These are phyloP conservation scores for Lentinula aciculospora DNA, from an alignment of 768 basidiomycete species.

Conservation along the genomic window DNA sequence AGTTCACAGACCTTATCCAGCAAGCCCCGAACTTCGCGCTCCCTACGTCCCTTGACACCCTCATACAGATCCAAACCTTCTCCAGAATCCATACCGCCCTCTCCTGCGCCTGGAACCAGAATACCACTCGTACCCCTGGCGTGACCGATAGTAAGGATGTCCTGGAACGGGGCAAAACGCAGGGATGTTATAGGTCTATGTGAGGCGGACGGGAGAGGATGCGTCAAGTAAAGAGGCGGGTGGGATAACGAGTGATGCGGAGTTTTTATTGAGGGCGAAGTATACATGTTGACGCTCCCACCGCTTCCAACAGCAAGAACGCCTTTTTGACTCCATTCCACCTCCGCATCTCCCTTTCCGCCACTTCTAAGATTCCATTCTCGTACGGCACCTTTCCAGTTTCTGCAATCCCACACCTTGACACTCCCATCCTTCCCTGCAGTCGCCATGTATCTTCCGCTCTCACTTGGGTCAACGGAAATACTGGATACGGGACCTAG, in stretches of 20 bases:
- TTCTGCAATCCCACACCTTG: constrained; percentile 96
- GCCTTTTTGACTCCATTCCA: constrained; percentile 87
- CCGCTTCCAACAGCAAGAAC: constrained; percentile 77
- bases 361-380: constrained; percentile 50
- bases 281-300: constrained; percentile 83
- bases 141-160: constrained; percentile 79
- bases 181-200: constrained; percentile 69
- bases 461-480: constrained; percentile 77
- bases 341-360: constrained; percentile 58
- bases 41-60: constrained; percentile 70
- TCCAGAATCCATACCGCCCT: constrained; percentile 88
- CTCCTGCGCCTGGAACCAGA: constrained; percentile 88
- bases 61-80: constrained; percentile 93
- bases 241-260: constrained; percentile 40
- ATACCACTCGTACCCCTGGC: constrained; percentile 74
- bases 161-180: constrained; percentile 87
- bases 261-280: constrained; percentile 57
- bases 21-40: constrained; percentile 85
- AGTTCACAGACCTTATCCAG: constrained; percentile 69
- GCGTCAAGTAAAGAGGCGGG: constrained; percentile 86
- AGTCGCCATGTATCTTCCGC: constrained; percentile 89
- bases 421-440: constrained; percentile 83
- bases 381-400: constrained; percentile 87
- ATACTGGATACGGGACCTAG: constrained; percentile 80
- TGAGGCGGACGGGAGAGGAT: constrained; percentile 54